Percentiles rank a stretch among this genome's conserved stretches.
Conservation (phyloP, 805 yeast genomes). For the Spathaspora hagerdaliae region DNA sequence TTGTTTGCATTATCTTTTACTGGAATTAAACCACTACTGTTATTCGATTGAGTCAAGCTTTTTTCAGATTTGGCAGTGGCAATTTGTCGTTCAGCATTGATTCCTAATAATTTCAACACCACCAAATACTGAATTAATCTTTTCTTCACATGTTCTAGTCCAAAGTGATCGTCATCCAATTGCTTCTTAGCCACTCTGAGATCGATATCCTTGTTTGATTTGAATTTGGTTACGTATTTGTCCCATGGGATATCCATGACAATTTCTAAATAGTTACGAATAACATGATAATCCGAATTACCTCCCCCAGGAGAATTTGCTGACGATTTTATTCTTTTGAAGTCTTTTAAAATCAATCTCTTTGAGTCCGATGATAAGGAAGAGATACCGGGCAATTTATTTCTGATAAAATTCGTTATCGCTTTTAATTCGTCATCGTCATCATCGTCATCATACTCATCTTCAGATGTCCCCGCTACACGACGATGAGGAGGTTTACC, state of each 20-base stretch:
- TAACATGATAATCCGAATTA: conserved; percentile 60
- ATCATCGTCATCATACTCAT: conserved; percentile 38
- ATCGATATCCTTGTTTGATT: conserved; percentile 44
- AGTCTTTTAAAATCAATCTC: conserved; percentile 45
- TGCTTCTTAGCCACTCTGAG: conserved; percentile 37
- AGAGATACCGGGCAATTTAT: conserved; percentile 30
- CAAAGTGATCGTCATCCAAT: conserved; percentile 41
- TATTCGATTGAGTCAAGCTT: not conserved
- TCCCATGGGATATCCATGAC: conserved; percentile 66
- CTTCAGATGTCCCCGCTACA: conserved; percentile 7
- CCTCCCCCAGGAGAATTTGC: conserved; percentile 36
- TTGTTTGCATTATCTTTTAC: not conserved
- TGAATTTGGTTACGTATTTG: conserved; percentile 24
- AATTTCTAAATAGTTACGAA: conserved; percentile 61
- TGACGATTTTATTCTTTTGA: conserved; percentile 50
- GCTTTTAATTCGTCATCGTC: conserved; percentile 40
- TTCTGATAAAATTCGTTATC: conserved; percentile 34
- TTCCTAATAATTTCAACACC: conserved; percentile 57
- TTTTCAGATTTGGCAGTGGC: conserved; percentile 10
- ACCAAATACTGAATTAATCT: conserved; percentile 77
- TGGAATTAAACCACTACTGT: not conserved
- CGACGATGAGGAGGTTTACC: not conserved
- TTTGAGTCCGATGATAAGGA: conserved; percentile 35
- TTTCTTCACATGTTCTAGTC: conserved; percentile 48
- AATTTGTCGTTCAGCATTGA: conserved; percentile 30